Conservation (phyloP, 352 stramenopile species). For the Globisporangium okanoganense region DNA sequence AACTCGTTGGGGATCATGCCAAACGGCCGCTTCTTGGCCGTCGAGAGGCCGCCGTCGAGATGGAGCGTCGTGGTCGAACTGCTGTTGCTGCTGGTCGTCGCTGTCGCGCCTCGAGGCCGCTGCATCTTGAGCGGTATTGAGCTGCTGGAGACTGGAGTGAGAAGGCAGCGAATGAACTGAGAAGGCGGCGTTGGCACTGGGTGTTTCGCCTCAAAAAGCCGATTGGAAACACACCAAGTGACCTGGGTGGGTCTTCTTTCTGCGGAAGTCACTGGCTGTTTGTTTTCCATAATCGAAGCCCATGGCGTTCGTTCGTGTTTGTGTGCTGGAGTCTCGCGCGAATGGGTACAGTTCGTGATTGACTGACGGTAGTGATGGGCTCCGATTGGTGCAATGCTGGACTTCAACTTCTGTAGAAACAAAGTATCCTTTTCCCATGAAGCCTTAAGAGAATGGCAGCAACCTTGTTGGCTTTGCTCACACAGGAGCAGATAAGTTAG, state of each 20-base stretch:
- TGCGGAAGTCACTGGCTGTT: background rate
- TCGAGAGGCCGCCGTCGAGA: background rate
- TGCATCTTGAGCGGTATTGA: background rate
- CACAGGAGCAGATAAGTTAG: too few relatives aligned
- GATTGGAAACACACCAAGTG: background rate
- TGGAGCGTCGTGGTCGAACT: background rate
- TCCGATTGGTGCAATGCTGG: background rate
- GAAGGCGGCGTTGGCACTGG: background rate
- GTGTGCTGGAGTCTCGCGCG: background rate
- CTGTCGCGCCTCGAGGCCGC: background rate
- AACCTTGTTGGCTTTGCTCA: too few relatives aligned
- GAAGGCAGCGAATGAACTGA: constrained; percentile 3
- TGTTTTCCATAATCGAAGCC: constrained; percentile 4
- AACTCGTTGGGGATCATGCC: constrained; percentile 48
- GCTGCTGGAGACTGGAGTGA: background rate
- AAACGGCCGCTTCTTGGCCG: constrained; percentile 16
- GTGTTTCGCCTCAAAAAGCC: background rate
- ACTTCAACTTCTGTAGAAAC: background rate
- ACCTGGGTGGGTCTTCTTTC: background rate
- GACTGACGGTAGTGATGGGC: background rate
- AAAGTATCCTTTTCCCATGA: background rate
- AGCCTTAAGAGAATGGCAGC: too few relatives aligned
- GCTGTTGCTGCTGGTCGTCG: background rate
- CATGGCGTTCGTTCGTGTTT: background rate
- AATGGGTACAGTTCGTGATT: constrained; percentile 3